A percentile compares a stretch with the other conserved stretches of the same genome.
Evolutionary conservation across 1,139 yeast genomes (phyloP).

Genomic region (Pichia cactophila): DNA sequence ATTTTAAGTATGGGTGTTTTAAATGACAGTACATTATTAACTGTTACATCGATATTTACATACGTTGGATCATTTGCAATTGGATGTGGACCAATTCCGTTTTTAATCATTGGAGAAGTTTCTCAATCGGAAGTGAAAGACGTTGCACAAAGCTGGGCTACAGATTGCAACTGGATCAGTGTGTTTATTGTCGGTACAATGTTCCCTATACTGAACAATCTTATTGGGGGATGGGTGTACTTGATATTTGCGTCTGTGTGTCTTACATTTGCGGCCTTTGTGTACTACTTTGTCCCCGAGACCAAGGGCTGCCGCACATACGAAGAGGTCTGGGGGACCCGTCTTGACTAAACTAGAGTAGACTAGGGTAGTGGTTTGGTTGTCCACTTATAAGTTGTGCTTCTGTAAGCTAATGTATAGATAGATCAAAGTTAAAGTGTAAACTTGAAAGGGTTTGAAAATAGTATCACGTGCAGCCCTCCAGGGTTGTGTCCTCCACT

Average conservation of each 20-base stretch:
- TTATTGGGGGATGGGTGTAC: slow-evolving; percentile 76
- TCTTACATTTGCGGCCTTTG: slow-evolving; percentile 40
- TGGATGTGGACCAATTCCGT: slow-evolving; percentile 94
- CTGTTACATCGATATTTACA: slow-evolving; percentile 59
- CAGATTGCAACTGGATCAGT: slow-evolving; percentile 84
- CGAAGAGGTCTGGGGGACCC: slow-evolving; percentile 49
- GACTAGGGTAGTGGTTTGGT: not conserved
- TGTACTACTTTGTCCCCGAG: slow-evolving; percentile 56
- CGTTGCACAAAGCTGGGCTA: slow-evolving; percentile 87
- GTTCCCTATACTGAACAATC: slow-evolving; percentile 64
- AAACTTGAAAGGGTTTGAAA: no score
- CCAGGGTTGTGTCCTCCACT: not conserved
- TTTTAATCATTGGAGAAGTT: slow-evolving; percentile 79
- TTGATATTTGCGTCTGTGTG: slow-evolving; percentile 60
- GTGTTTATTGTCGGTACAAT: slow-evolving; percentile 74
- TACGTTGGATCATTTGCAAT: slow-evolving; percentile 82
- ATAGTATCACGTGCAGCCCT: not conserved
- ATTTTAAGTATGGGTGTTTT: slow-evolving; percentile 63
- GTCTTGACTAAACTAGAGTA: not conserved
- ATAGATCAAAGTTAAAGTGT: no score
- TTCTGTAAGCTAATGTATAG: no score
- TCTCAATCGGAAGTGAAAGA: slow-evolving; percentile 76
- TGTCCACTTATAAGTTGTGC: not conserved
- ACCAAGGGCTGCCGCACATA: slow-evolving; percentile 61
- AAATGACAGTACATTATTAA: slow-evolving; percentile 38